Conservation (phyloP, 108 stramenopile species). For the Cyclostephanos invisitatus region DNA sequence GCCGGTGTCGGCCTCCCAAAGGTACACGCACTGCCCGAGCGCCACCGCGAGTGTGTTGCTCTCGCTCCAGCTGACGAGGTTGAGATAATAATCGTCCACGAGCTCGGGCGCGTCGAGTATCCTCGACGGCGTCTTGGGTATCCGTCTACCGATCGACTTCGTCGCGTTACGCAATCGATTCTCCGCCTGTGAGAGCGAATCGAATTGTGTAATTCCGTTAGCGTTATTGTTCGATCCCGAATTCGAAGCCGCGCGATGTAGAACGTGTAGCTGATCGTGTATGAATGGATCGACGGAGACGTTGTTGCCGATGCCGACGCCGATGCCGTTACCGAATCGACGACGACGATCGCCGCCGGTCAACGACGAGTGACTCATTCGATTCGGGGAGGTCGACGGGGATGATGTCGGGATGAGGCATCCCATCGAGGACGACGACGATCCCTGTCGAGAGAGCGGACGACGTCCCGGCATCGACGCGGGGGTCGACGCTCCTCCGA, state of each 20-base stretch:
- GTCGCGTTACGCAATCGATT: constrained; percentile 38
- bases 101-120: constrained; percentile 97
- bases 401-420: background rate
- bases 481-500: background rate
- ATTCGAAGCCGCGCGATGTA: constrained; percentile 46
- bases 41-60: constrained; percentile 97
- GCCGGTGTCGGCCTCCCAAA: constrained; percentile 98
- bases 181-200: constrained; percentile 38
- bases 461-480: constrained; percentile 4
- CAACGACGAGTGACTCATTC: background rate
- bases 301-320: background rate
- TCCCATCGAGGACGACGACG: background rate
- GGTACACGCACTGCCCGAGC: constrained; percentile 94
- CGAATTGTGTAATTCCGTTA: constrained; percentile 8
- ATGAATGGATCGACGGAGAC: constrained; percentile 34
- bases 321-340: constrained; percentile 14
- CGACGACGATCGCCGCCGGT: constrained; percentile 2
- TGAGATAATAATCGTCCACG: constrained; percentile 97
- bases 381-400: background rate
- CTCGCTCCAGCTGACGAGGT: constrained; percentile 92
- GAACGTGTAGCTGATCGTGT: constrained; percentile 49
- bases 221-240: constrained; percentile 55
- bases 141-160: constrained; percentile 83
- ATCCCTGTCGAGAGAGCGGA: background rate
- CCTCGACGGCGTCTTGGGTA: constrained; percentile 94